These are phyloP conservation scores for Ophiostoma novo-ulmi DNA, from an alignment of 2,329 filamentous ascomycete species.

Conservation along the genomic window DNA sequence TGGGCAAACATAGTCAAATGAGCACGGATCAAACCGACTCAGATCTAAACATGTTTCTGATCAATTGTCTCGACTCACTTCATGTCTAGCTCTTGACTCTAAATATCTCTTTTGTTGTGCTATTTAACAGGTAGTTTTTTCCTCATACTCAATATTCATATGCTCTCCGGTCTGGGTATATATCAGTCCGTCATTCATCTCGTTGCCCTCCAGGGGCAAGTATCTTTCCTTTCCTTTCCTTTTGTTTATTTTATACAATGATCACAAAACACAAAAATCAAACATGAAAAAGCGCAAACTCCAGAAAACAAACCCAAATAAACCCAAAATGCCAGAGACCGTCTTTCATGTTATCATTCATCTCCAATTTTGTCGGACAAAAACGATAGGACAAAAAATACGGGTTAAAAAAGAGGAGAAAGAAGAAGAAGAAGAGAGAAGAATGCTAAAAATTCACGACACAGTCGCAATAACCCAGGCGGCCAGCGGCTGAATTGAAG, in stretches of 20 bases:
- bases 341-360: conserved; percentile 8
- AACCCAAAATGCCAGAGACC: conserved; percentile 10
- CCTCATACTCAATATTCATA: background rate
- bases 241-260: background rate
- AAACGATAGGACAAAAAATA: background rate
- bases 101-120: background rate
- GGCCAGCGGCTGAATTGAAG: conserved; percentile 45
- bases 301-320: background rate
- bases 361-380: background rate
- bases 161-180: conserved; percentile 11
- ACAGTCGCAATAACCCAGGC: conserved; percentile 37
- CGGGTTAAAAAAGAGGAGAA: background rate
- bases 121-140: background rate
- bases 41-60: background rate
- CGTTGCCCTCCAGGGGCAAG: background rate
- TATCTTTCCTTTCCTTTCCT: background rate
- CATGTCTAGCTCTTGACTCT: background rate
- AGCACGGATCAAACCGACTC: background rate
- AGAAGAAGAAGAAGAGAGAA: background rate
- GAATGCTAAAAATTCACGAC: conserved; percentile 21
- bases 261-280: too few species aligned
- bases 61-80: background rate
- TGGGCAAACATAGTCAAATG: background rate
- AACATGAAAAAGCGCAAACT: background rate
- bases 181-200: conserved; percentile 5